Percentiles rank a stretch among this genome's conserved stretches.
phyloP scores from a whole-genome alignment of 1,284 basidiomycete species.

The Sanguinoderma infundibulare region DNA sequence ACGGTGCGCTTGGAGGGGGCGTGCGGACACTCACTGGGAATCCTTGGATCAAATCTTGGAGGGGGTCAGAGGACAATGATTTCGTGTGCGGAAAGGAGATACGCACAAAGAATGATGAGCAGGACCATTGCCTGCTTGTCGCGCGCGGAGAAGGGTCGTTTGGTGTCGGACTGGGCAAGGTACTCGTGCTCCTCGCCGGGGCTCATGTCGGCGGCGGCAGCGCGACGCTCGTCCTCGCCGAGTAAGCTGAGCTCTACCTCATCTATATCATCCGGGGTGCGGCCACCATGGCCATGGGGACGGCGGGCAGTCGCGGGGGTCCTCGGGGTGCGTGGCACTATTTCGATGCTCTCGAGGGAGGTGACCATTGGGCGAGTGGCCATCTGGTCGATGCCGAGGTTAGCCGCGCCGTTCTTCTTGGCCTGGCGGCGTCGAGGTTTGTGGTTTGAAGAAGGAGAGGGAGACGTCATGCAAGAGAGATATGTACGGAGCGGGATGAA shows the following conservation, averaged over 20 bases:
- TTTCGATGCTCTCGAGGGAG: slow-evolving; percentile 67
- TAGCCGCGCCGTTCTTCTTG: slow-evolving; percentile 13
- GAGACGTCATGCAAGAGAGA: slow-evolving; percentile 19
- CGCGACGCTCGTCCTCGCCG: slow-evolving; percentile 57
- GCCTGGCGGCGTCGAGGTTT: slow-evolving; percentile 24
- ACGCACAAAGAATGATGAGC: slow-evolving; percentile 89
- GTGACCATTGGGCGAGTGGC: slow-evolving; percentile 35
- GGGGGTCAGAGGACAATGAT: slow-evolving; percentile 4
- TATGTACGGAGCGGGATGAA: not conserved
- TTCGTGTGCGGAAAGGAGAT: slow-evolving; percentile 7
- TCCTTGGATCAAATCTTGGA: slow-evolving; percentile 87
- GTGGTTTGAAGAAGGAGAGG: slow-evolving; percentile 12
- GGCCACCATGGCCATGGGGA: slow-evolving; percentile 37
- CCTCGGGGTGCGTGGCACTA: slow-evolving; percentile 66
- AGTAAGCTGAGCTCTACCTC: slow-evolving; percentile 71
- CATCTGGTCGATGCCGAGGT: slow-evolving; percentile 16
- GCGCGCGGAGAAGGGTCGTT: slow-evolving; percentile 61
- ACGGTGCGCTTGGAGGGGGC: not conserved
- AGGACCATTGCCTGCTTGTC: slow-evolving; percentile 89
- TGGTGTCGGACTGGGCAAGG: slow-evolving; percentile 37
- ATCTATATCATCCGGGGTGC: slow-evolving; percentile 38
- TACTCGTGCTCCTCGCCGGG: slow-evolving; percentile 34
- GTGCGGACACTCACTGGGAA: slow-evolving; percentile 78
- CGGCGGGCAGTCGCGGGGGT: slow-evolving; percentile 44
- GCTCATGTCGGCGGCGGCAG: slow-evolving; percentile 47